Percentiles rank a stretch among this genome's conserved stretches.
phyloP scores from a whole-genome alignment of 495 filamentous ascomycete genomes.

The Lindgomyces ingoldianus region DNA sequence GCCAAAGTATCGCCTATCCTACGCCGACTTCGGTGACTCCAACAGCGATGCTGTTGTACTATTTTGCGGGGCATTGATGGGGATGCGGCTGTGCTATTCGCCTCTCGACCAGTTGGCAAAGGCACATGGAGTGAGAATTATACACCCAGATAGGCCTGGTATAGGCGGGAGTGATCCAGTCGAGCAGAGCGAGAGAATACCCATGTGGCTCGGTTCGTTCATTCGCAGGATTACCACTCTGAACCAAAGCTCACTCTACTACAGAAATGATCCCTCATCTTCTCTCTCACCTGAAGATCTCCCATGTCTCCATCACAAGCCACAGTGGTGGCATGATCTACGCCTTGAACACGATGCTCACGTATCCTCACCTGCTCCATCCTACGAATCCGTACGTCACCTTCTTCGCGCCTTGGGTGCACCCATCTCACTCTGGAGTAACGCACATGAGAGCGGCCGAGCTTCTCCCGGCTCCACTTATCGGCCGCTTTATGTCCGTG shows the following conservation, averaged over 20 bases:
- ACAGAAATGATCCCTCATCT: conserved; percentile 33
- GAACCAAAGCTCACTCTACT: conserved; percentile 1
- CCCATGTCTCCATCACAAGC: conserved; percentile 31
- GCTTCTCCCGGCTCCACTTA: conserved; percentile 26
- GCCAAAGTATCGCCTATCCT: conserved; percentile 28
- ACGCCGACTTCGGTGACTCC: conserved; percentile 30
- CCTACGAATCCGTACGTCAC: conserved; percentile 27
- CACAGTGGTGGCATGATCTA: conserved; percentile 37
- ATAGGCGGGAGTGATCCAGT: conserved; percentile 33
- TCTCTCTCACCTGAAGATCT: conserved; percentile 27
- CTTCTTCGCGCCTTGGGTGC: conserved; percentile 36
- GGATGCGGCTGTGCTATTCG: conserved; percentile 17
- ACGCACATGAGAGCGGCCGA: conserved; percentile 8
- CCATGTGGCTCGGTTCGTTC: conserved; percentile 31
- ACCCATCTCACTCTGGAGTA: conserved; percentile 23
- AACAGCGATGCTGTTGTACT: conserved; percentile 32
- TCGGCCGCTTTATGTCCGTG: conserved; percentile 21
- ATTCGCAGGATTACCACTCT: neutral
- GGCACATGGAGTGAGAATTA: conserved; percentile 25
- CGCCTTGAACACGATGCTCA: conserved; percentile 28
- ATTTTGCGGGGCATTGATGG: conserved; percentile 34
- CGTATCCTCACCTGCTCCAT: conserved; percentile 29
- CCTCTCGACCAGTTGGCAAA: conserved; percentile 28
- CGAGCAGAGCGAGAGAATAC: conserved; percentile 15
- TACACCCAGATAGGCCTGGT: conserved; percentile 34